Evolutionary conservation across 2,329 filamentous ascomycete species (phyloP).

Genomic region (Paraphoma chrysanthemicola): DNA sequence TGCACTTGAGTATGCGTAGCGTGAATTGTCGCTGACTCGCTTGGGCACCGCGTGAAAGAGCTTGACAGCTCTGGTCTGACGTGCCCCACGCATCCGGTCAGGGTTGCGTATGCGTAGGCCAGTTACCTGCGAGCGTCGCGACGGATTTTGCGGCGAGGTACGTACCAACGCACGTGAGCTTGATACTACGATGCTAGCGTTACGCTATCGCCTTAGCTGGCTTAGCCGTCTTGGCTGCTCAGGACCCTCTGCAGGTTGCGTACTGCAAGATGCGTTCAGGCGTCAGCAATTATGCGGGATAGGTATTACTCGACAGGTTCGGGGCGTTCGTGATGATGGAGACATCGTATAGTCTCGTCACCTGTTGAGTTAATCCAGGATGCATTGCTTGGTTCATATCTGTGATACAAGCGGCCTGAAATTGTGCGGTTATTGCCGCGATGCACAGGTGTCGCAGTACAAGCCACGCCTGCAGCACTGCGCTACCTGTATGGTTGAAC

Average conservation of each 20-base stretch:
- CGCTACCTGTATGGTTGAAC: background rate
- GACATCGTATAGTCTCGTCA: background rate
- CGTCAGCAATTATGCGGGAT: constrained; percentile 14
- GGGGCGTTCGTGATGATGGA: background rate
- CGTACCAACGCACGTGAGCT: constrained; percentile 18
- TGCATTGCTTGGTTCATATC: background rate
- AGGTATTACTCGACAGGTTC: constrained; percentile 1
- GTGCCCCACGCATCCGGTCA: constrained; percentile 4
- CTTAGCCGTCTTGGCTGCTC: constrained; percentile 9
- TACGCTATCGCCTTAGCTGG: constrained; percentile 9
- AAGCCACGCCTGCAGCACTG: background rate
- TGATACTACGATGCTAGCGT: constrained; percentile 11
- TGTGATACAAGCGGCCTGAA: background rate
- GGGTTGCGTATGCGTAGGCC: constrained; percentile 6
- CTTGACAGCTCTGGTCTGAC: constrained; percentile 1
- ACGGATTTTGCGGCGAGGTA: constrained; percentile 13
- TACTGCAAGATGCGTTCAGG: constrained; percentile 10
- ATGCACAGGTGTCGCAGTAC: background rate
- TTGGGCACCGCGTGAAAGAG: constrained; percentile 3
- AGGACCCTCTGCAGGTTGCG: background rate
- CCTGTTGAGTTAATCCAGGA: background rate
- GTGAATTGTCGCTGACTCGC: background rate
- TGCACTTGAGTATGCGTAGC: background rate
- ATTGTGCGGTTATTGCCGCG: background rate
- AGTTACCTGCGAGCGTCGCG: background rate